phyloP scores from a whole-genome alignment of 768 basidiomycete species.

The Cyclocybe cylindracea region DNA sequence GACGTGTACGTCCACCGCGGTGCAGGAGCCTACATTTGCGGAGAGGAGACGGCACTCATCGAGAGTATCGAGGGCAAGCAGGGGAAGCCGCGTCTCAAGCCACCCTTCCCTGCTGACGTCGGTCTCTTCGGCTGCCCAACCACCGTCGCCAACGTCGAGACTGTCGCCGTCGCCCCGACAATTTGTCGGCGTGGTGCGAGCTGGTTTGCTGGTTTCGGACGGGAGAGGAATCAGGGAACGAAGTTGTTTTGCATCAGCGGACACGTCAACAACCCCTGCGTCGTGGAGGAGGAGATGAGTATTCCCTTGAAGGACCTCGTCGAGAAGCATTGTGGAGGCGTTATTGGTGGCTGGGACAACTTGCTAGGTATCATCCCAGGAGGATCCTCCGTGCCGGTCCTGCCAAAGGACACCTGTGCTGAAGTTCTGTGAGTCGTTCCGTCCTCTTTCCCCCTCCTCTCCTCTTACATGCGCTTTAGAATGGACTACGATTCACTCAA shows the following conservation, averaged over 20 bases:
- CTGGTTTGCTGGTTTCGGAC: slow-evolving; percentile 94
- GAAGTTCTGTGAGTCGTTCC: slow-evolving; percentile 76
- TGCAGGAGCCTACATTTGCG: slow-evolving; percentile 98
- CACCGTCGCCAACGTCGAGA: slow-evolving; percentile 98
- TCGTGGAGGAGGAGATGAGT: slow-evolving; percentile 99
- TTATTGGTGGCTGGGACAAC: slow-evolving; percentile 96
- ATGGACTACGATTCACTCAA: slow-evolving; percentile 99
- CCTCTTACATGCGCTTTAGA: slow-evolving; percentile 35
- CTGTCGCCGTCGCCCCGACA: slow-evolving; percentile 95
- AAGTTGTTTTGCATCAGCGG: slow-evolving; percentile 96
- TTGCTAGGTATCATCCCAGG: slow-evolving; percentile 96
- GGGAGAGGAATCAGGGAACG: slow-evolving; percentile 93
- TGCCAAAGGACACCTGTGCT: slow-evolving; percentile 80
- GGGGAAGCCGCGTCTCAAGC: slow-evolving; percentile 96
- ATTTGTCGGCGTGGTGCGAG: slow-evolving; percentile 86
- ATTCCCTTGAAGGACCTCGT: slow-evolving; percentile 92
- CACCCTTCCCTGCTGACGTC: slow-evolving; percentile 98
- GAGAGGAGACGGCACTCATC: slow-evolving; percentile 97
- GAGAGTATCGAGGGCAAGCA: slow-evolving; percentile 98
- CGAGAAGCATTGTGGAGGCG: slow-evolving; percentile 97
- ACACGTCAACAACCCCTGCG: slow-evolving; percentile 97
- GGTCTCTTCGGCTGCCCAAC: slow-evolving; percentile 97
- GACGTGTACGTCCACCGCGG: slow-evolving; percentile 99
- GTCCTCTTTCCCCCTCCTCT: neutral
- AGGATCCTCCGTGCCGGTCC: slow-evolving; percentile 90